Conservation (phyloP, 2,329 filamentous ascomycete species). For the Leptographium radiaticola region DNA sequence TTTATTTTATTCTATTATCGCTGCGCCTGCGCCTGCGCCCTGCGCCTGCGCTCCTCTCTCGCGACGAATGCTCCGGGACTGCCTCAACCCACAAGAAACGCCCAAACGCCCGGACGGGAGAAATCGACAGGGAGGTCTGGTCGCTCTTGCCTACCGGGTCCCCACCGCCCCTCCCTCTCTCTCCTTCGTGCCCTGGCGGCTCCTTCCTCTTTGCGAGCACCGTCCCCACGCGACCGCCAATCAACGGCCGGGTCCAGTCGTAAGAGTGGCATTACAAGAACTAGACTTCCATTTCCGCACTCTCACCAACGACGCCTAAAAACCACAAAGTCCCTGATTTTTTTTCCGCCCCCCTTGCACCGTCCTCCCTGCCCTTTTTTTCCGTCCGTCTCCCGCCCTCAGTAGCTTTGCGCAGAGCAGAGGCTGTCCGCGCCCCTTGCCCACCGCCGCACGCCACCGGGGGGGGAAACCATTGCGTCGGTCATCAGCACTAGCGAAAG, state of each 20-base stretch:
- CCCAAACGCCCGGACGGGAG: too few relatives aligned
- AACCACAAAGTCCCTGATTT: neutral
- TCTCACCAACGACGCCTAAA: neutral
- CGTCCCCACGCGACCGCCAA: neutral
- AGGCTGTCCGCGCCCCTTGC: neutral
- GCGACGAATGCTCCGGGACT: too few relatives aligned
- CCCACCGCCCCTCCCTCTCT: too few relatives aligned
- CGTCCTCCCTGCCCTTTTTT: neutral
- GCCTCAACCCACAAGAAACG: too few relatives aligned
- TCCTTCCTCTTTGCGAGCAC: too few relatives aligned
- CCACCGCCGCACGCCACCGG: neutral
- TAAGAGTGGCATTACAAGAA: neutral
- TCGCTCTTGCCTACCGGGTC: too few relatives aligned
- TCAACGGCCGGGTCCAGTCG: neutral
- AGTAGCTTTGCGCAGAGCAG: neutral
- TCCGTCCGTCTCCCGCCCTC: neutral
- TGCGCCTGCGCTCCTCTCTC: too few relatives aligned
- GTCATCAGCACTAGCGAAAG: neutral
- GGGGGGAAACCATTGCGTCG: neutral
- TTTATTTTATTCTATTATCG: too few relatives aligned
- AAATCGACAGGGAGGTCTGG: too few relatives aligned
- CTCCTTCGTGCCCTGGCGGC: too few relatives aligned
- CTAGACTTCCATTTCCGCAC: too few relatives aligned
- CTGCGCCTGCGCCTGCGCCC: too few relatives aligned
- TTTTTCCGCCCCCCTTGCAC: neutral